phyloP scores from a whole-genome alignment of 148 eudicot genomes.

The Hydrangea macrophylla region DNA sequence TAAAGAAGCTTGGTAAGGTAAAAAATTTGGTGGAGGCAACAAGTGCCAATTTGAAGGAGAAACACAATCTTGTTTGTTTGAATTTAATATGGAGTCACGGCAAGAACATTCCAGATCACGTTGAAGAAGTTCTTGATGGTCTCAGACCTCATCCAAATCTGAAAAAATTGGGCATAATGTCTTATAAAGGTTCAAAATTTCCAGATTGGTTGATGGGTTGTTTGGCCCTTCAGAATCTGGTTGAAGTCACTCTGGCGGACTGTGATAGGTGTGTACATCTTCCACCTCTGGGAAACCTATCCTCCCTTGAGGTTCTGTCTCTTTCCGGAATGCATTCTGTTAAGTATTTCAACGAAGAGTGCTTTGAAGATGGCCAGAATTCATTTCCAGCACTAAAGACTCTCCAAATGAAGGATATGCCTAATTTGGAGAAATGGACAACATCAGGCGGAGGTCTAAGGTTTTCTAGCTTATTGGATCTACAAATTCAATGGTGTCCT shows the following conservation, averaged over 20 bases:
- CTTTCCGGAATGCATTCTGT: conserved; percentile 17
- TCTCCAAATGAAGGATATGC: conserved; percentile 13
- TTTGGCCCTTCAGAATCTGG: conserved; percentile 8
- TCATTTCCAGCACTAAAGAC: conserved; percentile 17
- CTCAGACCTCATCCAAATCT: conserved; percentile 13
- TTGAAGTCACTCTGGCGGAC: conserved; percentile 10
- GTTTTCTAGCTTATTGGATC: conserved; percentile 3
- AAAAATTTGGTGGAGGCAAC: not conserved
- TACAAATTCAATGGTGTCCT: conserved; percentile 16
- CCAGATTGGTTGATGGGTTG: conserved; percentile 13
- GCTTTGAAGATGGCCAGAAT: not conserved
- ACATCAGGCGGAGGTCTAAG: not conserved
- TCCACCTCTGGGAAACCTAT: conserved; percentile 20
- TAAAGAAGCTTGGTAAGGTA: conserved; percentile 19
- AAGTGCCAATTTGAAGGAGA: no score
- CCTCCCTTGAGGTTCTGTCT: conserved; percentile 11
- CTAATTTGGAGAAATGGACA: conserved; percentile 7
- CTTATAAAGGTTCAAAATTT: conserved; percentile 14
- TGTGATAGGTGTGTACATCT: conserved; percentile 11
- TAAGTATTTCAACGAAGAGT: conserved; percentile 6
- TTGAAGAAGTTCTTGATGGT: conserved; percentile 9
- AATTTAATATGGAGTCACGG: no score
- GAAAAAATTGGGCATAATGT: not conserved
- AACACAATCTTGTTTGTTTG: no score
- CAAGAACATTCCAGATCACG: no score